phyloP scores from a whole-genome alignment of 352 stramenopile species.

The Globisporangium rhizosaccharum region DNA sequence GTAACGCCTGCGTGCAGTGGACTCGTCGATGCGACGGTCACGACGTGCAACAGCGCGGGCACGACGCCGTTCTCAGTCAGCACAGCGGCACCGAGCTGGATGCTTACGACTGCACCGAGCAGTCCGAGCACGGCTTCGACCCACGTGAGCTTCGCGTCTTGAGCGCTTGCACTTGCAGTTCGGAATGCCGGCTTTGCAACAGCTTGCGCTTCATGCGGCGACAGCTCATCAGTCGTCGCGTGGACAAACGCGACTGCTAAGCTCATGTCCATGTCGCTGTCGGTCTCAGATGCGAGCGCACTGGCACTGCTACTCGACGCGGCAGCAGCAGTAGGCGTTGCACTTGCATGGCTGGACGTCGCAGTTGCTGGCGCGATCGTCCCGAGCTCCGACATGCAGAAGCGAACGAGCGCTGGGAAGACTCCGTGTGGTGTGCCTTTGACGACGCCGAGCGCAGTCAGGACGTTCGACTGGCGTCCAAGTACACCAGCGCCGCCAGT shows the following conservation, averaged over 20 bases:
- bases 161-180: slow-evolving; percentile 28
- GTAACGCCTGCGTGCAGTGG: slow-evolving; percentile 65
- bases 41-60: slow-evolving; percentile 69
- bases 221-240: slow-evolving; percentile 71
- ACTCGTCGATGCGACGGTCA: slow-evolving; percentile 50
- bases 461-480: slow-evolving; percentile 73
- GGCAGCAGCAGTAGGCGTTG: slow-evolving; percentile 1
- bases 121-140: slow-evolving; percentile 74
- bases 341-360: neutral
- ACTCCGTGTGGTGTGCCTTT: slow-evolving; percentile 76
- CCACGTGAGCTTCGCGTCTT: slow-evolving; percentile 65
- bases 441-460: slow-evolving; percentile 67
- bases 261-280: slow-evolving; percentile 87
- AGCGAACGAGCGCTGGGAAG: slow-evolving; percentile 79
- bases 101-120: slow-evolving; percentile 63
- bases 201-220: slow-evolving; percentile 58
- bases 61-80: slow-evolving; percentile 84
- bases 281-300: slow-evolving; percentile 19
- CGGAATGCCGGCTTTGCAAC: slow-evolving; percentile 47
- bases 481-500: slow-evolving; percentile 61
- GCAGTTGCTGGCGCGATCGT: slow-evolving; percentile 15
- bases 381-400: slow-evolving; percentile 68
- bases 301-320: neutral
- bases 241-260: slow-evolving; percentile 85
- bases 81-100: slow-evolving; percentile 69